Evolutionary conservation across 352 stramenopile species (phyloP).

Genomic region (Halophytophthora batemanensis): DNA sequence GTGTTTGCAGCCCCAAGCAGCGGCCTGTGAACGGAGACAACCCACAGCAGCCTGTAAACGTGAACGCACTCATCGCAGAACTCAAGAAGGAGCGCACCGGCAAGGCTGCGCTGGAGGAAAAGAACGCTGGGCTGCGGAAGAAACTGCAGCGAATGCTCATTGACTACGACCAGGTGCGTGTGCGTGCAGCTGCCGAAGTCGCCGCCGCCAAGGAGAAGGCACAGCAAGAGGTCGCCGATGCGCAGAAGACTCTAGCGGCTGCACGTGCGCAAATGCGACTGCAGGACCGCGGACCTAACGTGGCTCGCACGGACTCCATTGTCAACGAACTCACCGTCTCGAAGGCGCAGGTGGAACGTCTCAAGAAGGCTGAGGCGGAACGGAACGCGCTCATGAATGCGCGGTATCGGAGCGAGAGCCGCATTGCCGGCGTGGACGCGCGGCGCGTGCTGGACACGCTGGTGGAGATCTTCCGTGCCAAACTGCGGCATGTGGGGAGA

Average conservation of each 20-base stretch:
- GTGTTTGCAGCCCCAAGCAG: slow-evolving; percentile 11
- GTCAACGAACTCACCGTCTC: slow-evolving; percentile 36
- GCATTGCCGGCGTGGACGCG: slow-evolving; percentile 51
- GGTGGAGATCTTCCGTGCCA: slow-evolving; percentile 33
- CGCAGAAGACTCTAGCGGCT: slow-evolving; percentile 37
- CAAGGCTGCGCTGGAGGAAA: slow-evolving; percentile 52
- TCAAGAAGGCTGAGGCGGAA: slow-evolving; percentile 52
- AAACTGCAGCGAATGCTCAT: slow-evolving; percentile 77
- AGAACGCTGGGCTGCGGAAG: slow-evolving; percentile 66
- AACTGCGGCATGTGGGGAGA: slow-evolving; percentile 47
- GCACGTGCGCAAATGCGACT: slow-evolving; percentile 54
- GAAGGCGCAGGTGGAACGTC: slow-evolving; percentile 46
- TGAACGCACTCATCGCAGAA: slow-evolving; percentile 53
- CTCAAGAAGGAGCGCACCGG: slow-evolving; percentile 56
- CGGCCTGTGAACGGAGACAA: slow-evolving; percentile 19
- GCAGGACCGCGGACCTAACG: slow-evolving; percentile 51
- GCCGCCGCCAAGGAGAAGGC: slow-evolving; percentile 47
- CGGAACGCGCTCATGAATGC: slow-evolving; percentile 37
- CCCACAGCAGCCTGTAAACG: slow-evolving; percentile 29
- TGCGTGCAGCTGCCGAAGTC: slow-evolving; percentile 47
- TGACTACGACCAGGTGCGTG: slow-evolving; percentile 66
- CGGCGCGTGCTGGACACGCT: slow-evolving; percentile 47
- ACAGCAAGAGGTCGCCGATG: slow-evolving; percentile 40
- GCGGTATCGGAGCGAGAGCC: slow-evolving; percentile 50
- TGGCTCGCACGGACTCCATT: slow-evolving; percentile 48